Base-by-base conservation (phyloP, 331 rosid species). In the Prunus yedoensis region DNA sequence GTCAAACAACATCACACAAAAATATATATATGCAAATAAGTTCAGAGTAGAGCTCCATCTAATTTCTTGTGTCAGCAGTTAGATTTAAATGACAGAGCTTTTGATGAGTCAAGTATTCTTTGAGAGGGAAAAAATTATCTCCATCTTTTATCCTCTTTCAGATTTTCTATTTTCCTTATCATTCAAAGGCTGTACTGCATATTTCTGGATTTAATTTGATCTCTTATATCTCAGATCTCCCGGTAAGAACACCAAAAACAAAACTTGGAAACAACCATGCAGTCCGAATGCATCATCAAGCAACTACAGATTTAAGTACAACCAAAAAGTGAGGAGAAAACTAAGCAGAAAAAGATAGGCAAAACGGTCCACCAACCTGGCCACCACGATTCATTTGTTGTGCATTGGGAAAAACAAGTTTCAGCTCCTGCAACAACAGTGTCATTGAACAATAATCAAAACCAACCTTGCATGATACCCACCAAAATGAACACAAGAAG, bases 321-420 rank as follows among this genome's bases (percentile, higher is more conserved):
- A 32, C 38, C 38, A 32, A 32, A 32, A 32, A 32, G 38, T 4
- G 38, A 32, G 38, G 1, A 32, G 4, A 32, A 32, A 32, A 32
- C 7, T 32, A 32, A 32, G 38, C 38, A 32, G 38, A 32, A n/a
- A 38, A 46, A 23, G 45, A 38, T 18, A 17, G 8, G 52, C 23
- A 75, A 21, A 73, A 3, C 63, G 63, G 38, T 53, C 16, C 58
- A 77, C 91, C 53, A 68, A 94, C 99, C 99, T 94, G 99, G 66
- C 96, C 87, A 86, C 99, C 99, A 72, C 99, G 95, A 80, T 92
- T 94, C 86, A 92, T 91, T 76, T 87, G 87, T 77, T 89, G 89
- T 4, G 97, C 92, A 84, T 94, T 94, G 12, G 97, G 99, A 76
- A 94, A 90, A 68, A 94, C 90, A 46, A 86, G 60, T 76, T 88